Conservation (phyloP, 345 rosid species). For the Eucalyptus pumila region DNA sequence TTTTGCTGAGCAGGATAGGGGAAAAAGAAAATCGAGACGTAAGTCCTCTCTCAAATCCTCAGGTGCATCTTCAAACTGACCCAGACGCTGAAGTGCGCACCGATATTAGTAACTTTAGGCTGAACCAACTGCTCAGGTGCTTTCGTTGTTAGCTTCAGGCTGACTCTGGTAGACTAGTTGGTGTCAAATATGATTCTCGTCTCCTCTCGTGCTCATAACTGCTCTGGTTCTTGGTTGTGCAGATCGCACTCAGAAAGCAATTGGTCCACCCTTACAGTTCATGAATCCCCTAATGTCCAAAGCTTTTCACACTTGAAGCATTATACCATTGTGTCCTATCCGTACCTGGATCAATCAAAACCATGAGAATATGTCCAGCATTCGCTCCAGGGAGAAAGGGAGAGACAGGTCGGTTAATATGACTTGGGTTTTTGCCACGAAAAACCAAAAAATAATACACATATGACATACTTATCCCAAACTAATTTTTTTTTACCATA, state of each 20-base stretch:
- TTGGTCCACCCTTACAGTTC: background rate
- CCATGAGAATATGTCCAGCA: background rate
- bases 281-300: background rate
- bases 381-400: background rate
- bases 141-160: background rate
- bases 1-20: background rate
- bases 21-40: background rate
- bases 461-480: rapidly evolving
- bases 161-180: background rate
- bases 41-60: background rate
- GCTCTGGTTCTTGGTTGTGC: background rate
- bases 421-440: rapidly evolving
- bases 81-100: background rate
- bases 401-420: background rate
- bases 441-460: too few species aligned
- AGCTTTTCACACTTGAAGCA: background rate
- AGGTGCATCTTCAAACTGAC: background rate
- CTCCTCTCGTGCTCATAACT: background rate
- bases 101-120: background rate
- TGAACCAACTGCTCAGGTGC: background rate
- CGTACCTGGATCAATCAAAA: background rate
- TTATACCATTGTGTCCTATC: background rate
- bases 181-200: background rate
- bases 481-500: rapidly evolving
- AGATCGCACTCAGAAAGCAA: background rate